Conservation (phyloP, 371 early-diverging fungal genomes). For the Chytridium lagenaria region DNA sequence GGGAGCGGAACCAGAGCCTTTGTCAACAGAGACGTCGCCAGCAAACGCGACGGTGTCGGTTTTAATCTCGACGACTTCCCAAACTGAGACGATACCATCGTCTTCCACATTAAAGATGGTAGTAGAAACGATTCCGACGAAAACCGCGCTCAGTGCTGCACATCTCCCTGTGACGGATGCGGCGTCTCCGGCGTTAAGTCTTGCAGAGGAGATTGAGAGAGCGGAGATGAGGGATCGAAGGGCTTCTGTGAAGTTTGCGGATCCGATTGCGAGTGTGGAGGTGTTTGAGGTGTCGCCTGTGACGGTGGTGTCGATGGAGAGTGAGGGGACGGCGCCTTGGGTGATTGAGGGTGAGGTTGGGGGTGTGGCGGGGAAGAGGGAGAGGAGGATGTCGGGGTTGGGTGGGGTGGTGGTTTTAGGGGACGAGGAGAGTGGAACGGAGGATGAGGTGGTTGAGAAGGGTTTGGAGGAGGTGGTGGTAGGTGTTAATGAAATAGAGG, state of each 20-base stretch:
- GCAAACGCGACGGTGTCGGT: no score
- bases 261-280: not conserved
- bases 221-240: not conserved
- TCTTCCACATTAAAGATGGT: not conserved
- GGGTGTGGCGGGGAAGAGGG: no score
- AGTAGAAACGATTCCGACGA: not conserved
- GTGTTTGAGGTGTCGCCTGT: not conserved
- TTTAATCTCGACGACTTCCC: not conserved
- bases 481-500: no score
- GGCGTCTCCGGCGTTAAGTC: not conserved
- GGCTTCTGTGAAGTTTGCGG: not conserved
- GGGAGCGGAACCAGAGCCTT: not conserved
- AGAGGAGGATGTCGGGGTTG: no score
- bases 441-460: no score
- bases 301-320: no score
- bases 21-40: not conserved
- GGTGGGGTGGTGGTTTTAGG: no score
- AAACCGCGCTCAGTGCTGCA: not conserved
- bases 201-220: not conserved
- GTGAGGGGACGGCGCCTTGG: no score
- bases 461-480: no score
- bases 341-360: no score
- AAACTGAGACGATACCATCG: not conserved
- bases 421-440: no score
- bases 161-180: not conserved